phyloP scores from a whole-genome alignment of 345 rosid species.

The sweet orange (Citrus sinensis) region DVS_A1.0 CM039166.1:18227501-18228000 shows the following conservation, averaged over 20 bases:
- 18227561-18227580: slow-evolving; percentile 20
- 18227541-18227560: slow-evolving; percentile 37
- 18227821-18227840: not conserved
- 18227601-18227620: slow-evolving; percentile 51
- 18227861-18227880: slow-evolving; percentile 10
- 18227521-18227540: slow-evolving; percentile 76
- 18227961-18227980: slow-evolving; percentile 22
- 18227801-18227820: slow-evolving; percentile 4
- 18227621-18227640: slow-evolving; percentile 65
- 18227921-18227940: slow-evolving; percentile 24
- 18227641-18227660: slow-evolving; percentile 19
- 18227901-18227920: not conserved
- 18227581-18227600: slow-evolving; percentile 26
- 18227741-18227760: slow-evolving; percentile 13
- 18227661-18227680: slow-evolving; percentile 13
- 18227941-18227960: slow-evolving; percentile 32
- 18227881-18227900: slow-evolving; percentile 3
- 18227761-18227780: not conserved
- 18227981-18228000: slow-evolving; percentile 25
- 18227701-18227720: slow-evolving; percentile 9
- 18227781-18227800: not conserved
- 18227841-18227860: slow-evolving; percentile 8
- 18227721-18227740: not conserved
- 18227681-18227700: not conserved
- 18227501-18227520: slow-evolving; percentile 79